Evolutionary conservation across 2,329 filamentous ascomycete species (phyloP).

Genomic region (Xylaria sp.): DNA sequence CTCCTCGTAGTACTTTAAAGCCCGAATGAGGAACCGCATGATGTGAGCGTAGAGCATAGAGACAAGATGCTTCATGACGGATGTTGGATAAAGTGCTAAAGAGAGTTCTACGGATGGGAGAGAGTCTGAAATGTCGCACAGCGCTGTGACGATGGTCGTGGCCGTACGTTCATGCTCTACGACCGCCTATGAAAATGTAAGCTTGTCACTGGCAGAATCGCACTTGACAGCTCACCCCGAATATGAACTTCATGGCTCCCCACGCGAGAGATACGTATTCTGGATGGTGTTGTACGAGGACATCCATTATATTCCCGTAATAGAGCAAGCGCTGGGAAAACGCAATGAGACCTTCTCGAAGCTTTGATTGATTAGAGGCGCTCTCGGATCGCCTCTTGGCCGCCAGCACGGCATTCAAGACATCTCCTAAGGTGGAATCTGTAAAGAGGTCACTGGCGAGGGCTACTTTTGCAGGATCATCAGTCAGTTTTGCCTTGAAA

Average conservation of each 20-base stretch:
- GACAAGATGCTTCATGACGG: conserved; percentile 11
- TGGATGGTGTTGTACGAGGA: conserved; percentile 21
- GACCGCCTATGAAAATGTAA: not conserved
- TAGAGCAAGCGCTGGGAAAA: not conserved
- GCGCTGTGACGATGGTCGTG: conserved; percentile 11
- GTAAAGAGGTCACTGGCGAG: not conserved
- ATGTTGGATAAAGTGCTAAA: conserved; percentile 19
- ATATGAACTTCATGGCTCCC: conserved; percentile 25
- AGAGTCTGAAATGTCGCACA: conserved; percentile 17
- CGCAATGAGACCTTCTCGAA: not conserved
- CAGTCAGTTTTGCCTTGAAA: not conserved
- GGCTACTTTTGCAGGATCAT: not conserved
- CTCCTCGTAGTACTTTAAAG: conserved; percentile 18
- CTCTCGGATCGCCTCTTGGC: not conserved
- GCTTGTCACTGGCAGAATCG: not conserved
- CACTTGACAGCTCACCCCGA: conserved; percentile 8
- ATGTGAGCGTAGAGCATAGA: conserved; percentile 19
- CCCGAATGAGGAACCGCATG: conserved; percentile 16
- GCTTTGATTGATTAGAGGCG: not conserved
- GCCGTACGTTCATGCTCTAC: conserved; percentile 20
- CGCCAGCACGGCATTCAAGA: not conserved
- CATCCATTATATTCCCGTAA: conserved; percentile 13
- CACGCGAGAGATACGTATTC: conserved; percentile 23
- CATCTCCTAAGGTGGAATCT: not conserved
- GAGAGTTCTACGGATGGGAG: conserved; percentile 21